Base-by-base conservation (phyloP, 2,329 filamentous ascomycete species). In the Paracamarosporium sp. region DNA sequence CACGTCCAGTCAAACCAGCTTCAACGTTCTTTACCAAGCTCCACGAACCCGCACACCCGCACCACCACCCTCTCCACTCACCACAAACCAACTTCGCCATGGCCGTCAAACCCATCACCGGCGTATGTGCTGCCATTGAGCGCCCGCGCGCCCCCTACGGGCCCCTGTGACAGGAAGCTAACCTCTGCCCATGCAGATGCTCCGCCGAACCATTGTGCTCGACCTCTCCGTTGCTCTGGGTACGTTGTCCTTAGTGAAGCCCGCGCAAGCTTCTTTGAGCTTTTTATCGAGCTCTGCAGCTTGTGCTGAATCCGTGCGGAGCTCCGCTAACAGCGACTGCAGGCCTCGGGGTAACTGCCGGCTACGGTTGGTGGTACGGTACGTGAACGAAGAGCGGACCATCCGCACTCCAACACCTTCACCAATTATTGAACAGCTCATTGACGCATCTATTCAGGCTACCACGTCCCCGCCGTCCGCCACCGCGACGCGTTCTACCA, bases 311-410 rank as follows among this genome's bases (percentile, higher is more conserved):
- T 20, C n/a, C 20, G 15, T 53, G 36, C 38, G 50, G 41, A 67
- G 57, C 63, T 65, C 44, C 36, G 55, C 69, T 75, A 62, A 75
- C 64, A 47, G 35, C 57, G 53, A 44, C 46, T 40, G 46, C 64
- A 88, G 86, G 86, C 77, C 84, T 89, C 74, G 86, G 86, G 70
- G 82, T 83, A 65, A 80, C 85, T 66, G 81, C 82, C 75, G 87
- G 86, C 67, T 89, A 88, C 78, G 82, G 84, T 73, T 90, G 83
- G 81, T 89, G 87, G 87, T 89, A 89, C 80, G 86, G 80, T 82
- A 82, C 63, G 80, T 82, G 71, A 69, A 58, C 31, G 47, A 41
- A 41, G 24, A 46, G 24, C 41, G 50, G 17, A 22, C 44, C 11
- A 52, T 25, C 30, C 40, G 15, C 35, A 20, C 50, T 47, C 59